These are phyloP conservation scores for Penicillium sp. DNA, from an alignment of 2,329 filamentous ascomycete genomes.

Conservation along the genomic window DNA sequence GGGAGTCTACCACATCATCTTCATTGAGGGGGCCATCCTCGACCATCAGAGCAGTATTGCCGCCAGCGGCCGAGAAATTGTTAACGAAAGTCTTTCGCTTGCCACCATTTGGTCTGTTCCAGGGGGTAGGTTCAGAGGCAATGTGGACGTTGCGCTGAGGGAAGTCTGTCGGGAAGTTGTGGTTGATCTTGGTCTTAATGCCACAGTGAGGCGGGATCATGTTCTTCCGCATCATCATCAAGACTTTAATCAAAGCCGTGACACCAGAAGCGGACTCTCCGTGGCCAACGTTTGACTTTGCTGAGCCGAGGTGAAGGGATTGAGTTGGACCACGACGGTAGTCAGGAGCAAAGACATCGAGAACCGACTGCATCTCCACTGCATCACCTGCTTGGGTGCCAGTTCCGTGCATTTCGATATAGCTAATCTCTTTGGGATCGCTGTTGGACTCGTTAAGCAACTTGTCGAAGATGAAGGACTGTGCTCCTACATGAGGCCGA, in stretches of 20 bases:
- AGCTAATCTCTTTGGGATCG: conserved; percentile 73
- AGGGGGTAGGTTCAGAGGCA: conserved; percentile 46
- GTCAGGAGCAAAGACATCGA: conserved; percentile 59
- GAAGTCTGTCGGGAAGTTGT: conserved; percentile 46
- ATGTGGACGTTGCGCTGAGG: conserved; percentile 45
- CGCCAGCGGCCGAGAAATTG: conserved; percentile 69
- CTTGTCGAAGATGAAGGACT: conserved; percentile 67
- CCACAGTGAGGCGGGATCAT: conserved; percentile 36
- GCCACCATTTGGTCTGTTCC: conserved; percentile 30
- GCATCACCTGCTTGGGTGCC: conserved; percentile 83
- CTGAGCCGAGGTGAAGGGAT: conserved; percentile 60
- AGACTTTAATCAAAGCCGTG: conserved; percentile 34
- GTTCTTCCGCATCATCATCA: conserved; percentile 41
- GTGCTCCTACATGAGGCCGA: conserved; percentile 74
- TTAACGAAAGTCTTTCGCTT: conserved; percentile 54
- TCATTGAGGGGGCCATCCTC: conserved; percentile 52
- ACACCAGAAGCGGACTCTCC: conserved; percentile 61
- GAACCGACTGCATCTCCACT: conserved; percentile 77
- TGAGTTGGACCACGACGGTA: conserved; percentile 47
- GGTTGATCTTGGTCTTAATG: conserved; percentile 46
- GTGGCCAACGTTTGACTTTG: conserved; percentile 65
- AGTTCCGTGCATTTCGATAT: conserved; percentile 87
- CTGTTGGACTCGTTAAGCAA: conserved; percentile 71
- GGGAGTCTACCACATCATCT: conserved; percentile 46
- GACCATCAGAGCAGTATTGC: conserved; percentile 66